phyloP scores from a whole-genome alignment of 2,329 filamentous ascomycete species.

The Cordyceps cateniannulata region DNA sequence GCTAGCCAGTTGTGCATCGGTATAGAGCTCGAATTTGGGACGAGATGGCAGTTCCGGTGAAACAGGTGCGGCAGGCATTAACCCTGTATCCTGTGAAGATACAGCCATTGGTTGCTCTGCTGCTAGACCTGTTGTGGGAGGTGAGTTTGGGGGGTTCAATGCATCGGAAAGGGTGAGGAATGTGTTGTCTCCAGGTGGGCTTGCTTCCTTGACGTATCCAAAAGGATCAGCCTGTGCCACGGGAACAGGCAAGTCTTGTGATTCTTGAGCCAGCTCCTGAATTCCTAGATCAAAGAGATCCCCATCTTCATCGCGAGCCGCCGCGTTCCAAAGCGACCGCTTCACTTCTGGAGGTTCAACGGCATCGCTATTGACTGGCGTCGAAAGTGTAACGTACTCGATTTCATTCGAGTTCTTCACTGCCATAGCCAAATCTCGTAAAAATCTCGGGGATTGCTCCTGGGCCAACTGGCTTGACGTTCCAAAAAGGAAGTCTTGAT shows the following conservation, averaged over 20 bases:
- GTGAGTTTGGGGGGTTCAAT: constrained; percentile 13
- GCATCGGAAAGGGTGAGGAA: constrained; percentile 22
- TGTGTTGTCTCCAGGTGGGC: constrained; percentile 16
- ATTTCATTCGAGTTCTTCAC: constrained; percentile 51
- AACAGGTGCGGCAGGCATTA: not conserved
- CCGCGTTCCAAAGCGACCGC: constrained; percentile 61
- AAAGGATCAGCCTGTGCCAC: constrained; percentile 30
- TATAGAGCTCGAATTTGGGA: constrained; percentile 56
- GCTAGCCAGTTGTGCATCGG: constrained; percentile 55
- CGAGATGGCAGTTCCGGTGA: constrained; percentile 15
- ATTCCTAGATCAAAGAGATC: constrained; percentile 57
- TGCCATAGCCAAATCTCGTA: constrained; percentile 56
- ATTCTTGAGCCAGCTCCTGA: constrained; percentile 48
- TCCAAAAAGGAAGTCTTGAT: constrained; percentile 76
- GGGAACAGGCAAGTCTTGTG: constrained; percentile 24
- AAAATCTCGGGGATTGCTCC: constrained; percentile 62
- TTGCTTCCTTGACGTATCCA: constrained; percentile 26
- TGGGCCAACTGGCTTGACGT: constrained; percentile 76
- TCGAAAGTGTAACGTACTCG: constrained; percentile 34
- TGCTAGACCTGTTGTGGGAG: too few relatives aligned
- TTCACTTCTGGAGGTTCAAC: constrained; percentile 26
- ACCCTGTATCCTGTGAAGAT: not conserved
- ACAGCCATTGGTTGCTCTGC: not conserved
- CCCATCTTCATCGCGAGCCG: constrained; percentile 59
- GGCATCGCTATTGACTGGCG: constrained; percentile 31